Base-by-base conservation (phyloP, 495 filamentous ascomycete species). In the Penicillium subrubescens region DNA sequence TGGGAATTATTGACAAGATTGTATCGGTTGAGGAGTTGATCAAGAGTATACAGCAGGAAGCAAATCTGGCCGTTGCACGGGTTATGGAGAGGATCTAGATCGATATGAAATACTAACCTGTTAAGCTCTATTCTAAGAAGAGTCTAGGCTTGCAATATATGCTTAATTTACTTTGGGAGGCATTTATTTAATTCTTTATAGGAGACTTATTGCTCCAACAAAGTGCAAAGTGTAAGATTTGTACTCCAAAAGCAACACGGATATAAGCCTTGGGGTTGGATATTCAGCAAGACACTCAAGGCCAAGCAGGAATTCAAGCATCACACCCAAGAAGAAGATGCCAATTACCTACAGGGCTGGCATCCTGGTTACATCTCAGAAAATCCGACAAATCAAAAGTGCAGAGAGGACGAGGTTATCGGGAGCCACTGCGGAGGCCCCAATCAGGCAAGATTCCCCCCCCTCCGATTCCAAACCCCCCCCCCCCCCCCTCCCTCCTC, bases 1-100 rank as follows among this genome's bases (percentile, higher is more conserved):
- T 74, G 23, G 72, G 72, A 53, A 39, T 54, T 25, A 73, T 73
- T 33, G 43, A 68, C 23, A 37, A 61, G 29, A 44, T 71, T 11
- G 31, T 71, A 8, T 59, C 68, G 51, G 64, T 63, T 23, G 61
- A 61, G 6, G 61, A 68, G 12, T 34, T 74, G 43, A 57, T 74
- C 6, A 59, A 59, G 33, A 37, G 48, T 21, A 65, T 66, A 12
- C 70, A 61, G 19, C 44, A 63, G 19, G 61, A 71, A 17, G 63
- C 51, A 2, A 67, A 62, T 31, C 37, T 51, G 56, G 53, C 57
- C 21, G 17, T 62, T 23, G 56, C 48, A 19, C 61, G 37, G 8
- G 17, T 65, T 5, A 48, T 57, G 57, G 57, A 35, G 17, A 37
- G 39, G 5, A 60, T 65, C 7, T 65, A 54, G 23, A 25, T 33